Evolutionary conservation across 441 rosid genomes (phyloP).

Genomic region (Pelargonium myrrhifolium): DNA sequence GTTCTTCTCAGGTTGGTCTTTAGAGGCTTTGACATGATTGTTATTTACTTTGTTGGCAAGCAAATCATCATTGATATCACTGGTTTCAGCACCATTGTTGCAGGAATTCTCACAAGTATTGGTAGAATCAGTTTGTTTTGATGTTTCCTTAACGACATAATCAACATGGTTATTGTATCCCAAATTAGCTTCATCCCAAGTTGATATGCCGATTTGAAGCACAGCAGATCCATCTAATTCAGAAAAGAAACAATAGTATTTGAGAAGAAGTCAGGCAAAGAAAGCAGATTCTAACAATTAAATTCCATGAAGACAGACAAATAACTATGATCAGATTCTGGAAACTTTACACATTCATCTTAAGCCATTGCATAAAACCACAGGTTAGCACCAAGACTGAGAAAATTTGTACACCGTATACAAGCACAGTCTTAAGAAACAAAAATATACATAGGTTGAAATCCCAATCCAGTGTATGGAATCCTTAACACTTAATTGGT

Average conservation of each 20-base stretch:
- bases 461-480: too few relatives aligned
- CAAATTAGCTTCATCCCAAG: slow-evolving; percentile 26
- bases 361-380: too few relatives aligned
- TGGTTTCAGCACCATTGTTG: slow-evolving; percentile 23
- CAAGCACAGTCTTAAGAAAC: too few relatives aligned
- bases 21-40: slow-evolving; percentile 15
- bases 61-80: slow-evolving; percentile 19
- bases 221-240: slow-evolving; percentile 35
- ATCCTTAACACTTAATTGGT: too few relatives aligned
- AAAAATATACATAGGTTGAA: too few relatives aligned
- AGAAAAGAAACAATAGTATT: slow-evolving; percentile 13
- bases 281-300: neutral
- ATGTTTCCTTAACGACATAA: slow-evolving; percentile 26
- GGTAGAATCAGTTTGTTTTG: slow-evolving; percentile 24
- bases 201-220: slow-evolving; percentile 24
- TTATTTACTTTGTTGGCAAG: slow-evolving; percentile 25
- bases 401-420: too few relatives aligned
- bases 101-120: slow-evolving; percentile 14
- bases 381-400: too few relatives aligned
- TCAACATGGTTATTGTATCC: slow-evolving; percentile 18
- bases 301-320: neutral
- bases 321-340: too few relatives aligned
- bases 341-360: too few relatives aligned
- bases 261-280: neutral
- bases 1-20: slow-evolving; percentile 27